Conservation (phyloP, 2,329 filamentous ascomycete genomes). For the Talaromyces sp. region DNA sequence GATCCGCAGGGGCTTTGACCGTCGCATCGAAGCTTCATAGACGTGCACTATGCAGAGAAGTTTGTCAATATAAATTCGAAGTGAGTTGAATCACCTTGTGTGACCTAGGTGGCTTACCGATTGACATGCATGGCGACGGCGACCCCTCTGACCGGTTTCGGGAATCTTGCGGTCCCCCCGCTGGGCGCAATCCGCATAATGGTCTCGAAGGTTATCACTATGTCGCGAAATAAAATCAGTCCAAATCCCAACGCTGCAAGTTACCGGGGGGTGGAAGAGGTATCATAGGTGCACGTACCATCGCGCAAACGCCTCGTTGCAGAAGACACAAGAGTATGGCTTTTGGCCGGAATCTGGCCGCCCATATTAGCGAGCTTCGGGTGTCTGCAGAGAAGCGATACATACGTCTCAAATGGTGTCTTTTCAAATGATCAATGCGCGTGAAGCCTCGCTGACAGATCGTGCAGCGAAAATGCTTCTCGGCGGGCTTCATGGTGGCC, state of each 20-base stretch:
- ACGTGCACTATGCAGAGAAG: conserved; percentile 41
- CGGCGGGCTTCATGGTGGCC: conserved; percentile 39
- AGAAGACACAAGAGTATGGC: conserved; percentile 52
- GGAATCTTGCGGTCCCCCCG: conserved; percentile 48
- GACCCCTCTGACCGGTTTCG: conserved; percentile 49
- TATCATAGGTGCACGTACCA: conserved; percentile 36
- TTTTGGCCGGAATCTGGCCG: conserved; percentile 50
- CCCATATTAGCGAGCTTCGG: conserved; percentile 11
- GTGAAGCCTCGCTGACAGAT: conserved; percentile 51
- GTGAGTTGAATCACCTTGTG: neutral
- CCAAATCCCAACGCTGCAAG: neutral
- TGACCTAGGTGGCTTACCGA: conserved; percentile 35
- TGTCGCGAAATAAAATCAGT: neutral
- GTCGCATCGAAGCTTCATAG: conserved; percentile 53
- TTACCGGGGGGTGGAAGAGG: conserved; percentile 4
- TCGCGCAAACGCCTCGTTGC: conserved; percentile 48
- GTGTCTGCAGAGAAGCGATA: conserved; percentile 12
- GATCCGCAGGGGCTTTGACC: conserved; percentile 48
- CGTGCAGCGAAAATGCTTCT: conserved; percentile 48
- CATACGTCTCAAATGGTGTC: conserved; percentile 51
- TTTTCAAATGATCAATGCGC: conserved; percentile 52
- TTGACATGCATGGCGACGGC: conserved; percentile 52
- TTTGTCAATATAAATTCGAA: neutral
- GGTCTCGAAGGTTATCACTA: conserved; percentile 52
- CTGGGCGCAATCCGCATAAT: conserved; percentile 47